Evolutionary conservation across 1,284 basidiomycete species (phyloP).

Genomic region (Ganoderma meredithae): DNA sequence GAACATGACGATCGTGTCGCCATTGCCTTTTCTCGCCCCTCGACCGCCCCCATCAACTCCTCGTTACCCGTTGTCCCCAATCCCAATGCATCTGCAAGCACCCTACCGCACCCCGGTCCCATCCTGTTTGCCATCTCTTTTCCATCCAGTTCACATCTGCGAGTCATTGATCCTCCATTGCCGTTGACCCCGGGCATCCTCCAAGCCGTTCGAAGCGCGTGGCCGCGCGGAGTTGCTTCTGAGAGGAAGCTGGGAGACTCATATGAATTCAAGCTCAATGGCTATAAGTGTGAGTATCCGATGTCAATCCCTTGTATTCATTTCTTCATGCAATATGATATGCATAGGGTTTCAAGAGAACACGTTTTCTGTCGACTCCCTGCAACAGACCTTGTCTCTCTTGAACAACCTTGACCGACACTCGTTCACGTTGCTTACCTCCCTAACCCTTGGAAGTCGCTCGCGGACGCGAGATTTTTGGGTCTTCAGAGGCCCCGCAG

Average conservation of each 20-base stretch:
- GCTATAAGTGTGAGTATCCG: slow-evolving; percentile 70
- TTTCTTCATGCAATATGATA: background rate
- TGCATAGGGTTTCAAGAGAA: slow-evolving; percentile 78
- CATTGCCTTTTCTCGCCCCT: slow-evolving; percentile 68
- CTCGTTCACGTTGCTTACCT: slow-evolving; percentile 71
- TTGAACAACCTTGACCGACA: slow-evolving; percentile 72
- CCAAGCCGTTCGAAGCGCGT: slow-evolving; percentile 76
- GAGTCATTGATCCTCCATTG: slow-evolving; percentile 76
- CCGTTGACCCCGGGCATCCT: slow-evolving; percentile 79
- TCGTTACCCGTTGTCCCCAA: slow-evolving; percentile 39
- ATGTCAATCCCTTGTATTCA: too few species aligned
- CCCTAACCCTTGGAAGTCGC: slow-evolving; percentile 69
- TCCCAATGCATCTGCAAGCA: slow-evolving; percentile 29
- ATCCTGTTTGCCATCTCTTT: slow-evolving; percentile 79
- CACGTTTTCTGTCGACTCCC: slow-evolving; percentile 77
- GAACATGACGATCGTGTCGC: slow-evolving; percentile 76
- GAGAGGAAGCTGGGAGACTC: slow-evolving; percentile 78
- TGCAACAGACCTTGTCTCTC: slow-evolving; percentile 75
- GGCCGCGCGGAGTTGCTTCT: slow-evolving; percentile 79
- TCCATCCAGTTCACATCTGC: slow-evolving; percentile 67
- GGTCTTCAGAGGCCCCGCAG: slow-evolving; percentile 68
- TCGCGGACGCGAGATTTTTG: slow-evolving; percentile 81
- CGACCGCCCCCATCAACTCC: slow-evolving; percentile 41
- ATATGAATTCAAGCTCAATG: slow-evolving; percentile 82
- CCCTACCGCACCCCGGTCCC: slow-evolving; percentile 39